These are phyloP conservation scores for Yamagishiella unicocca DNA, from an alignment of 139 green algal species.

Conservation along the genomic window DNA sequence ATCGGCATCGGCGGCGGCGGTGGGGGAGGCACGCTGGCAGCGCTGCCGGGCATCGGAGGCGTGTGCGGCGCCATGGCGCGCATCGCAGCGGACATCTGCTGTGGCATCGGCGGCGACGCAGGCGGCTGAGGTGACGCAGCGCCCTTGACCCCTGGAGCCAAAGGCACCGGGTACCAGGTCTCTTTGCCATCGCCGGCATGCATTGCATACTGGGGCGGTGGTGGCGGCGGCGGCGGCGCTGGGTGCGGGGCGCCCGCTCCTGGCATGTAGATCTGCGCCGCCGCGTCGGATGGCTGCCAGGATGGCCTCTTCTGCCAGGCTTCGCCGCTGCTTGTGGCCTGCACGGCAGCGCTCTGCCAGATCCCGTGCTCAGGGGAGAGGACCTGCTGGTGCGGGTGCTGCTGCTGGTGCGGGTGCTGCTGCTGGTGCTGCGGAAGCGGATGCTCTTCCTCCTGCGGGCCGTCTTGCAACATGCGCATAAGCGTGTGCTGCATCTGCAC, in stretches of 20 bases:
- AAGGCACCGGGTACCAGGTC: not conserved
- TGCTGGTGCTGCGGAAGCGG: not conserved
- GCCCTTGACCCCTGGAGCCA: not conserved
- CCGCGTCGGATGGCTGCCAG: too few relatives aligned
- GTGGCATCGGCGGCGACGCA: not conserved
- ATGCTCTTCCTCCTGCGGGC: not conserved
- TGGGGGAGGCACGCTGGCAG: not conserved
- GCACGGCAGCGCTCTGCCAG: not conserved
- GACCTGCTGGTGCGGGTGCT: not conserved
- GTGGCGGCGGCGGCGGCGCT: not conserved
- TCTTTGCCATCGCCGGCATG: not conserved
- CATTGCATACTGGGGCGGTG: not conserved
- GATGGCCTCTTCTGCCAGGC: too few relatives aligned
- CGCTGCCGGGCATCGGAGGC: not conserved
- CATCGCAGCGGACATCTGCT: not conserved
- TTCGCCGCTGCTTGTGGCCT: too few relatives aligned
- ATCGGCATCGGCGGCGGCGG: too few relatives aligned
- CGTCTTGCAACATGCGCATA: not conserved
- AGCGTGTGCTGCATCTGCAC: constrained; percentile 26
- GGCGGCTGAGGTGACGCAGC: too few relatives aligned
- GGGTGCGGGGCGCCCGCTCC: not conserved
- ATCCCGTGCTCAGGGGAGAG: not conserved
- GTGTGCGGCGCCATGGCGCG: not conserved
- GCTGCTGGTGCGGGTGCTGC: not conserved
- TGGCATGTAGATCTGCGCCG: too few relatives aligned